These are phyloP conservation scores for Botrytis elliptica DNA, from an alignment of 2,329 filamentous ascomycete genomes.

Conservation along the genomic window DNA sequence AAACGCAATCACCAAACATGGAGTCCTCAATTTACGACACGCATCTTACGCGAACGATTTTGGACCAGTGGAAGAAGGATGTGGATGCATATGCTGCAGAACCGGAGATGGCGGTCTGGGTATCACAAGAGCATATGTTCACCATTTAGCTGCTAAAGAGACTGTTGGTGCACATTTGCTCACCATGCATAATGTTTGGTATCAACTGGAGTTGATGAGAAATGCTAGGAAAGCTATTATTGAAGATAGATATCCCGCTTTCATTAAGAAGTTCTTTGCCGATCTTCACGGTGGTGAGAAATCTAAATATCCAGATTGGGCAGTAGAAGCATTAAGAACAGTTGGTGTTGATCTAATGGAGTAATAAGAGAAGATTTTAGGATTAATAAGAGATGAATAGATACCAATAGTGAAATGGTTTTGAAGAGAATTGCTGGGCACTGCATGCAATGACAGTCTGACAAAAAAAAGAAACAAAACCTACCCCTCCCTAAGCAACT, in stretches of 20 bases:
- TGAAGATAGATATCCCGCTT: conserved; percentile 75
- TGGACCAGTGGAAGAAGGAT: conserved; percentile 76
- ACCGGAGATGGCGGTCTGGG: conserved; percentile 68
- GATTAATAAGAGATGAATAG: conserved; percentile 6
- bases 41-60: conserved; percentile 77
- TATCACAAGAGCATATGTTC: conserved; percentile 83
- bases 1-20: conserved; percentile 80
- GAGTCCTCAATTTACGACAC: conserved; percentile 82
- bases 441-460: background rate
- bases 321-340: conserved; percentile 69
- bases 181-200: conserved; percentile 95
- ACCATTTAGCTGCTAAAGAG: conserved; percentile 91
- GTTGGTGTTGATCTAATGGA: conserved; percentile 76
- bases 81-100: conserved; percentile 76
- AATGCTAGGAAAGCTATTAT: conserved; percentile 73
- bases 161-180: conserved; percentile 83
- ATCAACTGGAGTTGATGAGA: conserved; percentile 82
- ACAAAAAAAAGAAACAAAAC: background rate
- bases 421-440: background rate
- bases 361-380: background rate
- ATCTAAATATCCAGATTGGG: conserved; percentile 76
- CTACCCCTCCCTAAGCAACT: background rate
- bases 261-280: conserved; percentile 75
- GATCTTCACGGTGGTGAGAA: conserved; percentile 65
- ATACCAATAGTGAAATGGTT: conserved; percentile 16